Base-by-base conservation (phyloP, 768 basidiomycete genomes). In the Lyophyllum decastes region DNA sequence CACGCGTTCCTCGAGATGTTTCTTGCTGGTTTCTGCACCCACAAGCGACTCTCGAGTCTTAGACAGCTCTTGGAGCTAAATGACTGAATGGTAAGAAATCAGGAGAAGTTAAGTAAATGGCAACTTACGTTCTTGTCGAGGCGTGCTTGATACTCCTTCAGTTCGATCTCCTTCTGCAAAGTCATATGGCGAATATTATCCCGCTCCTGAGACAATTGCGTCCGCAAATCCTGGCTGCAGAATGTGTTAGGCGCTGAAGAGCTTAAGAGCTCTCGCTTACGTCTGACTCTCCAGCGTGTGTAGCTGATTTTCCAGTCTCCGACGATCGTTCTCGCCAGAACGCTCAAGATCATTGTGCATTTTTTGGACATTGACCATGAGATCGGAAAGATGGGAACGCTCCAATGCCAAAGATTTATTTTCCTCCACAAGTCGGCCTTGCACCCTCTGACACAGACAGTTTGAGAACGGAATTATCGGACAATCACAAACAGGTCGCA, bases 281-380 rank as follows among this genome's bases (percentile, higher is more conserved):
- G 82, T 83, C 66, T 96, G 94, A 40, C 76, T 76, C 67, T 95
- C 91, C 53, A 94, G 73, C 72, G 88, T 80, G 63, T 91, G 85
- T 41, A 94, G 73, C 64, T 94, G 88, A 54, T 78, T 86, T 71
- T 97, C 94, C 33, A 95, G 74, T 8, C 93, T 84, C 14, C 85
- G 78, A 19, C 92, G 83, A 63, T 95, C 92, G 57, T 92, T 95
- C 68, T 89, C 87, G 6, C 88, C 86, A 0, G 90, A 89, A 49
- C 87, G 82, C 67, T 95, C 94, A 7, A 92, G 78, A 64, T 97
- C 95, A 54, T 84, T 85, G 64, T 94, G 92, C 86, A 97, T 94
- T 66, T 84, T 89, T 72, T 95, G 93, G 22, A 96, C 87, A 67
- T 92, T 95, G 24, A 82, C 77, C 85, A 96, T 93, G 25, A 97